Conservation (phyloP, 140 eudicot species). For the Bidens hawaiensis region DNA sequence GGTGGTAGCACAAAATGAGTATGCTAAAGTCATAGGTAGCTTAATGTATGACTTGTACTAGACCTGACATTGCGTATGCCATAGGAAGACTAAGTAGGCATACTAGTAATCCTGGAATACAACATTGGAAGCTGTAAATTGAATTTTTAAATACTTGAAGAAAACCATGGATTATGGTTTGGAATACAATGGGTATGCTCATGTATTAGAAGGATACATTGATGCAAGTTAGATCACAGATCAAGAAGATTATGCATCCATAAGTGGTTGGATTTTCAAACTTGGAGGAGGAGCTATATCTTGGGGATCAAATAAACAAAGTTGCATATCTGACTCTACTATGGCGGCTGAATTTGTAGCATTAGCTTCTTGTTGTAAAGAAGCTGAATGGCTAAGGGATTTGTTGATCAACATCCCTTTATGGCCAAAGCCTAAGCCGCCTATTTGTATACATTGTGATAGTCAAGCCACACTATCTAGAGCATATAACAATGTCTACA, state of each 20-base stretch:
- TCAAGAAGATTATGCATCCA: too few relatives aligned
- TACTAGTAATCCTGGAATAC: background rate
- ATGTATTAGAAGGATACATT: background rate
- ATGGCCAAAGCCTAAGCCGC: slow-evolving; percentile 1
- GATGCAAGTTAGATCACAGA: too few relatives aligned
- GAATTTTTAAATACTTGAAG: too few relatives aligned
- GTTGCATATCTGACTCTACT: background rate
- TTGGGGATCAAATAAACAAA: background rate
- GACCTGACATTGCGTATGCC: background rate
- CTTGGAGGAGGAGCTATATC: too few relatives aligned
- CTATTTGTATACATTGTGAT: background rate
- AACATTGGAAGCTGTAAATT: background rate
- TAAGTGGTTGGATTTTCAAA: too few relatives aligned
- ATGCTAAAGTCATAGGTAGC: background rate
- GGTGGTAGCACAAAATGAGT: background rate
- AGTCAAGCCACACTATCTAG: background rate
- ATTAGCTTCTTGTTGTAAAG: background rate
- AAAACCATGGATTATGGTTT: too few relatives aligned
- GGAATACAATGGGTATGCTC: background rate
- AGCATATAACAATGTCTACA: too few relatives aligned
- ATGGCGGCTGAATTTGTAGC: background rate
- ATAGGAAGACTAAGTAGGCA: too few relatives aligned
- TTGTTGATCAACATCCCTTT: background rate
- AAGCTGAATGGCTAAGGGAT: background rate
- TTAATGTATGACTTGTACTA: background rate